phyloP scores from a whole-genome alignment of 2,329 filamentous ascomycete genomes.

The Tolypocladium album region DNA sequence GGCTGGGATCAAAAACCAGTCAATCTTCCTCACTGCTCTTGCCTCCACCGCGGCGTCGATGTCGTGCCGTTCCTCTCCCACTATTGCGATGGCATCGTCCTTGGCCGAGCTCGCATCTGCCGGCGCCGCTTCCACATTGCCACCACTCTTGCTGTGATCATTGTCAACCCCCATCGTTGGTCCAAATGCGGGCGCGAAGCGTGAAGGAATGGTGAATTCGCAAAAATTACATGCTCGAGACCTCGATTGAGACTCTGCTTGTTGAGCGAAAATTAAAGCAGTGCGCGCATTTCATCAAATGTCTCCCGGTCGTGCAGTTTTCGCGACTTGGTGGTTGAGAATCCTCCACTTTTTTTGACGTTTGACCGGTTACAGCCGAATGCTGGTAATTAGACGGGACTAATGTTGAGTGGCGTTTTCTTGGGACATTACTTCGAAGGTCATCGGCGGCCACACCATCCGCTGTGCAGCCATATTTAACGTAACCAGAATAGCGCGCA shows the following conservation, averaged over 20 bases:
- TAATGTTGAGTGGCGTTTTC: background rate
- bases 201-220: background rate
- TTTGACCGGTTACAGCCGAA: background rate
- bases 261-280: background rate
- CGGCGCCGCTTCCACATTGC: background rate
- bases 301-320: background rate
- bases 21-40: constrained; percentile 54
- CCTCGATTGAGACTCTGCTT: background rate
- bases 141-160: background rate
- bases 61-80: constrained; percentile 42
- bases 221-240: too few relatives aligned
- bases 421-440: background rate
- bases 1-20: constrained; percentile 54
- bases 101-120: constrained; percentile 7
- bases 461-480: background rate
- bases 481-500: background rate
- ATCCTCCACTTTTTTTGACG: background rate
- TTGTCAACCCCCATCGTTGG: background rate
- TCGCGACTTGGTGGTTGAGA: background rate
- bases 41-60: constrained; percentile 44
- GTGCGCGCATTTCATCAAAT: background rate
- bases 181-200: background rate
- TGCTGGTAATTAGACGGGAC: background rate
- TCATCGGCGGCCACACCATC: background rate
- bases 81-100: constrained; percentile 36